Percentiles rank a stretch among this genome's conserved stretches.
phyloP scores from a whole-genome alignment of 2,329 filamentous ascomycete genomes.

The Lachnellula occidentalis region DNA sequence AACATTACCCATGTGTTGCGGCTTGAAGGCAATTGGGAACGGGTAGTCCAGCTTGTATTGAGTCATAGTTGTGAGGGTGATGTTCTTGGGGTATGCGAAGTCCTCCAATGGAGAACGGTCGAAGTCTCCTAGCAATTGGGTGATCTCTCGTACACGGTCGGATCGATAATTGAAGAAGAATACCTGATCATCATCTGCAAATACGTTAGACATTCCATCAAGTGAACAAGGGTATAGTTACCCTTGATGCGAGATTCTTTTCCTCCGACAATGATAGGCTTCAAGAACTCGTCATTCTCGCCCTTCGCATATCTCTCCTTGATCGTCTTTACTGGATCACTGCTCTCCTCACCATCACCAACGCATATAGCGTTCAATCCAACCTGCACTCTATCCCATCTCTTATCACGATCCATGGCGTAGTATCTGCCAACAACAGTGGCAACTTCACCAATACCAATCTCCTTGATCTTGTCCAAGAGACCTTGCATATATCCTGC shows the following conservation, averaged over 20 bases:
- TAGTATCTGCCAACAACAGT: constrained; percentile 96
- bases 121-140: constrained; percentile 84
- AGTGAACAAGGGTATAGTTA: constrained; percentile 32
- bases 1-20: constrained; percentile 96
- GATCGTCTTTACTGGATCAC: constrained; percentile 80
- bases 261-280: constrained; percentile 91
- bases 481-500: constrained; percentile 84
- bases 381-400: constrained; percentile 91
- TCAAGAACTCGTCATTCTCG: constrained; percentile 96
- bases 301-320: constrained; percentile 81
- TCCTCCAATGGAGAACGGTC: constrained; percentile 87
- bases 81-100: constrained; percentile 90
- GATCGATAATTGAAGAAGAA: constrained; percentile 99
- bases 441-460: constrained; percentile 80
- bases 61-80: constrained; percentile 89
- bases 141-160: constrained; percentile 93
- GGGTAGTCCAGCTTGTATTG: constrained; percentile 95
- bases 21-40: constrained; percentile 87
- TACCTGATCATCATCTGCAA: constrained; percentile 76
- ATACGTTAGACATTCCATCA: constrained; percentile 10
- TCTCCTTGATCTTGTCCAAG: constrained; percentile 72
- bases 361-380: constrained; percentile 77
- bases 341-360: constrained; percentile 81
- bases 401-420: constrained; percentile 99
- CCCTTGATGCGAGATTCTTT: constrained; percentile 80